A percentile compares a stretch with the other conserved stretches of the same genome.
Evolutionary conservation across 805 yeast species (phyloP).

Genomic region (Wilhelminamyces savonicus): DNA sequence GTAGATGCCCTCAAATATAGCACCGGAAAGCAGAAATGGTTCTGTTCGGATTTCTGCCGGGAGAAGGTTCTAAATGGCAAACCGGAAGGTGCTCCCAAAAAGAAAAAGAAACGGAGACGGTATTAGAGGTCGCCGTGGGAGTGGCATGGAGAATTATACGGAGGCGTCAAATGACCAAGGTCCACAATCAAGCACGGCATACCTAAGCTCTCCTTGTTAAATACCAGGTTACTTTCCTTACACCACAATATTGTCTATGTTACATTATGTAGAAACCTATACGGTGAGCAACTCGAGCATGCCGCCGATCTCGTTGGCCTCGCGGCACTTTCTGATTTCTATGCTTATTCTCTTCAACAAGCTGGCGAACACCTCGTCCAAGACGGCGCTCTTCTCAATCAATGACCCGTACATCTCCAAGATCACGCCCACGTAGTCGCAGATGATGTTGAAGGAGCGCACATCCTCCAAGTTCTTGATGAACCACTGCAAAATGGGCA

Average conservation of each 20-base stretch:
- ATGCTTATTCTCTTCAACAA: constrained; percentile 54
- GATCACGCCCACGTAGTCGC: constrained; percentile 63
- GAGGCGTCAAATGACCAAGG: too few relatives aligned
- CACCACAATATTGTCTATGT: not conserved
- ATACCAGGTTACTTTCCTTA: too few relatives aligned
- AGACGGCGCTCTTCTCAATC: constrained; percentile 66
- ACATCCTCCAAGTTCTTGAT: constrained; percentile 72
- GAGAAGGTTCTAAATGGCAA: constrained; percentile 1
- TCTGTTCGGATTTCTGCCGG: constrained; percentile 30
- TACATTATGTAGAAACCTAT: constrained; percentile 9
- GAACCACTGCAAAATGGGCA: constrained; percentile 85
- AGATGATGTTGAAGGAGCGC: constrained; percentile 54
- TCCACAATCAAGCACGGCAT: too few relatives aligned
- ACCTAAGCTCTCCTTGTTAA: too few relatives aligned
- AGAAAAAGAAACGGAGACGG: constrained; percentile 4
- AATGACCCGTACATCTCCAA: constrained; percentile 72
- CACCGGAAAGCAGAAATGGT: constrained; percentile 33
- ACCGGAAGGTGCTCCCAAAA: constrained; percentile 1
- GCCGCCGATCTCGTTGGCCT: constrained; percentile 86
- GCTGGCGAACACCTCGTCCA: constrained; percentile 64
- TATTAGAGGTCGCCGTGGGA: too few relatives aligned
- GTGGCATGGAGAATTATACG: too few relatives aligned
- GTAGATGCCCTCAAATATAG: constrained; percentile 32
- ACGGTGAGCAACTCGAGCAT: constrained; percentile 82
- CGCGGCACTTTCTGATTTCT: constrained; percentile 76